Evolutionary conservation across 257 asterid species (phyloP).

Genomic region (Coffea eugenioides): DNA sequence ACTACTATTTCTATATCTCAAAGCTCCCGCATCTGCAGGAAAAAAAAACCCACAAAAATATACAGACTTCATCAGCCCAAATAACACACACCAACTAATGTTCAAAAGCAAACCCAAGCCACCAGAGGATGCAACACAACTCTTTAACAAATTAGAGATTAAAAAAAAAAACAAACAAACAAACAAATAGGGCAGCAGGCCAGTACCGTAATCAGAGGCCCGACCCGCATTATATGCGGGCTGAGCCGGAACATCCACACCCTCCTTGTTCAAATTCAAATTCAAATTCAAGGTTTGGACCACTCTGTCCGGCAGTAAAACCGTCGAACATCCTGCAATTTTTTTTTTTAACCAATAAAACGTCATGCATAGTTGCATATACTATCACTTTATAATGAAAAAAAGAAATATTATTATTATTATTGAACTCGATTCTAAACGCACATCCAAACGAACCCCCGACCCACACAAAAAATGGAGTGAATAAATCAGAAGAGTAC

Average conservation of each 20-base stretch:
- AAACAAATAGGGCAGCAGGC: background rate
- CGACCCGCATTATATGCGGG: slow-evolving; percentile 16
- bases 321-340: slow-evolving; percentile 49
- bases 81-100: too few species aligned
- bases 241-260: slow-evolving; percentile 23
- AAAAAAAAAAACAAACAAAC: too few species aligned
- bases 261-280: slow-evolving; percentile 14
- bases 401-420: too few species aligned
- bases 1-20: slow-evolving; percentile 13
- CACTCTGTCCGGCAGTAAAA: slow-evolving; percentile 60
- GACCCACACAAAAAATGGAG: background rate
- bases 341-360: background rate
- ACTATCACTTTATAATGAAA: background rate
- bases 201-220: slow-evolving; percentile 33
- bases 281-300: slow-evolving; percentile 65
- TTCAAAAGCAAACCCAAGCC: background rate
- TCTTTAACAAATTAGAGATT: too few species aligned
- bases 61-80: background rate
- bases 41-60: background rate
- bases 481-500: background rate
- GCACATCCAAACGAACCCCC: background rate
- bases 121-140: background rate
- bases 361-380: background rate
- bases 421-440: background rate
- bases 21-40: slow-evolving; percentile 3